Evolutionary conservation across 208 protist species (phyloP).

Genomic region (Crithidia expoeki): DNA sequence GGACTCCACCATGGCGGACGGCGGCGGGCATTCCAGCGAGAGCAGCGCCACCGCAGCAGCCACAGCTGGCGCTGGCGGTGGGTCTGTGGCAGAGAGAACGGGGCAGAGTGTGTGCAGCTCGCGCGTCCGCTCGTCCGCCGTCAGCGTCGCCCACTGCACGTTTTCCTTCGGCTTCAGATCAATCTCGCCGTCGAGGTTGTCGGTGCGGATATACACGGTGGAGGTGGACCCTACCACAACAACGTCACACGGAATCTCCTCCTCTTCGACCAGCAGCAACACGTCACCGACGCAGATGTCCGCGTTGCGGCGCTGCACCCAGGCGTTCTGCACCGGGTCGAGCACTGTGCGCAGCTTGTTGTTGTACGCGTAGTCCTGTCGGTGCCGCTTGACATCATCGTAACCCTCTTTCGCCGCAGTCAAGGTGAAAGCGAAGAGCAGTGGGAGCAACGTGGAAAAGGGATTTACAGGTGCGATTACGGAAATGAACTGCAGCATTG

Average conservation of each 20-base stretch:
- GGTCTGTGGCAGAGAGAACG: constrained; percentile 13
- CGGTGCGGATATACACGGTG: constrained; percentile 88
- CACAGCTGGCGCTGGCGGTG: constrained; percentile 13
- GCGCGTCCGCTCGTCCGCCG: constrained; percentile 5
- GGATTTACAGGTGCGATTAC: constrained; percentile 93
- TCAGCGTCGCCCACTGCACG: constrained; percentile 32
- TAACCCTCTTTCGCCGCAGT: constrained; percentile 95
- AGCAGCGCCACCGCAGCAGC: constrained; percentile 20
- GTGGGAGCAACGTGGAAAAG: constrained; percentile 89
- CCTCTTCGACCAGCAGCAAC: constrained; percentile 62
- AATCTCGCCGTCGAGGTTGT: constrained; percentile 95
- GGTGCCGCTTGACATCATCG: constrained; percentile 93
- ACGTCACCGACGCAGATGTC: constrained; percentile 88
- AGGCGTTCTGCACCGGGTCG: constrained; percentile 24
- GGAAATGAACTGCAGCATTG: constrained; percentile 91
- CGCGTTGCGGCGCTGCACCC: constrained; percentile 46
- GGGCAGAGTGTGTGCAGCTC: constrained; percentile 20
- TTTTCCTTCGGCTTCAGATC: constrained; percentile 91
- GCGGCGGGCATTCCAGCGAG: constrained; percentile 64
- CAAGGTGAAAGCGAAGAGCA: constrained; percentile 93
- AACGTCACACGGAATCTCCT: constrained; percentile 93
- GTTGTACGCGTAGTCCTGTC: constrained; percentile 85
- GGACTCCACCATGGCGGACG: constrained; percentile 82
- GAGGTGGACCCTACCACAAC: constrained; percentile 69
- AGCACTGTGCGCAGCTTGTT: constrained; percentile 51